Base-by-base conservation (phyloP, 2,329 filamentous ascomycete species). In the Colletotrichum magnum region DNA sequence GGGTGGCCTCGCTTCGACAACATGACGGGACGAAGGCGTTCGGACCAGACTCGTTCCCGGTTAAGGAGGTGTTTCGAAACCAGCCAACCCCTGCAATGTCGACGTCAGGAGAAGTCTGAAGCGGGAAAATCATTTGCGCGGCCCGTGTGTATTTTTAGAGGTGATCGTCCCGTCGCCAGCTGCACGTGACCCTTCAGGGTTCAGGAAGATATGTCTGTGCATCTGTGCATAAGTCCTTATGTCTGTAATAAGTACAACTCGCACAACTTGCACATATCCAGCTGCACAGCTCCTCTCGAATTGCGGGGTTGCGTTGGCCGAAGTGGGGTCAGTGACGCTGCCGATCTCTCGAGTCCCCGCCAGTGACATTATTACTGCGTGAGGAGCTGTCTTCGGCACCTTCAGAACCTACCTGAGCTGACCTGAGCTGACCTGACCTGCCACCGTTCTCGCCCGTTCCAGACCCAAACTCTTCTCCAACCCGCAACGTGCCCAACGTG, bases 41-140 rank as follows among this genome's bases (percentile, higher is more conserved):
- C 68, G 57, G 64, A 63, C 53, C 68, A 64, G 54, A 48, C 47
- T 63, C 52, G 52, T 62, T 70, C 43, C 41, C 47, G 41, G 58
- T 59, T 53, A 41, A 70, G 68, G 68, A 58, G 64, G 53, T 16
- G 64, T 70, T 69, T 70, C 64, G 68, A 70, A 70, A 70, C 58
- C 47, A 39, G 52, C 10, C 18, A 24, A 69, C 47, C 68, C 68
- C 58, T 68, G 68, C 43, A 41, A 12, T 21, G 18, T 21, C 21
- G 15, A 67, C 45, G 56, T 53, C 51, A 57, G 45, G 53, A 45
- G 32, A 12, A 41, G 18, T 32, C n/a, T 52, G 62, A 60, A 4
- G 36, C 15, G 18, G 67, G 62, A 67, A 61, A 69, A 61, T 52
- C 26, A 16, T 67, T 69, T 57, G 51, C 36, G 62, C 67, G 67